Evolutionary conservation across 2,329 filamentous ascomycete genomes (phyloP), one percentile per base, ranked within the genome.

Genomic region (Penicillium nordicum): DNA sequence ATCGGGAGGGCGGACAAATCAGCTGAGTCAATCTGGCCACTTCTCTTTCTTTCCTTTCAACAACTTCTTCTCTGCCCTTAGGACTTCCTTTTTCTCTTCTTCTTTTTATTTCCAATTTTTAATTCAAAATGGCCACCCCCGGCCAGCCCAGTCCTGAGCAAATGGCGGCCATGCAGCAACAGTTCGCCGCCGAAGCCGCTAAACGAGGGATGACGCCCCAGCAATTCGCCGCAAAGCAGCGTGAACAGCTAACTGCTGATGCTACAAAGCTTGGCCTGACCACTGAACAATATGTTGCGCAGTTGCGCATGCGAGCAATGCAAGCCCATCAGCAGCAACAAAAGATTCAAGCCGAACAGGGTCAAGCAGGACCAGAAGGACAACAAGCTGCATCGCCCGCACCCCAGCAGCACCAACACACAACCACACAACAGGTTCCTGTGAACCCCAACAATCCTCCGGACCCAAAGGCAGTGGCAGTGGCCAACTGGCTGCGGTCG

Each of bases 171-270:
- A 94, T 97, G 82, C 90, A 95, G 74, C 84, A 86, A 66, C 88
- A 94, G 75, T 79, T 97, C 43, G 88, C 88, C 47, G 83, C 84
- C 49, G 92, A 97, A 75, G 93, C 93, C 47, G 82, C 89, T 69
- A 92, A 89, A 76, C 84, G 87, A 61, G 92, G 92, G 72, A 86
- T 97, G 83, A 86, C 88, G 7, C 87, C 94, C 0, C 90, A 88
- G 43, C 82, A 96, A 74, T 96, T 96, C 72, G 84, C 95, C 68
- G 86, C 88, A 76, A 74, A 78, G 66, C 77, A 80, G 64, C 73
- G 77, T 30, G 75, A 79, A 62, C 74, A 78, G 50, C 67, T 80
- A 47, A 69, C 72, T 43, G 69, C 74, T 25, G 78, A 79, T 55
- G 78, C 78, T 21, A 72, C 80, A 72, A 78, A 84, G 80, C 77